Evolutionary conservation across 768 basidiomycete species (phyloP), one percentile per base, ranked within the genome.

Genomic region (Steccherinum ochraceum): DNA sequence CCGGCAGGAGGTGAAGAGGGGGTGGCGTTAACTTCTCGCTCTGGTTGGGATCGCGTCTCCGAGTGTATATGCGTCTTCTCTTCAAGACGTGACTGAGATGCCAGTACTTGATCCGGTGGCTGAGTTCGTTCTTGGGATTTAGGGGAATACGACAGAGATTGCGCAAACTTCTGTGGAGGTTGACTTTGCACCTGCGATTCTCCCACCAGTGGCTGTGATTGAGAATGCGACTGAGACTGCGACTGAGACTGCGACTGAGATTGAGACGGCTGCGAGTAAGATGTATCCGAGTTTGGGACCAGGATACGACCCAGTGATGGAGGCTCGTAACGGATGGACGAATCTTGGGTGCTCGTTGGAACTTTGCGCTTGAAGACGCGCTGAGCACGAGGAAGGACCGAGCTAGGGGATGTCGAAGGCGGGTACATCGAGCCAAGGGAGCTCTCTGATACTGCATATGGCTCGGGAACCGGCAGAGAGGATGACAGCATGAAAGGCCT

Each of bases 181-280:
- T 39, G 24, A 23, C 13, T n/a, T 46, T 46, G 21, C 7, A 5
- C 12, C 24, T 11, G 21, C 13, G 21, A 10, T 7, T 5, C 42
- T n/a, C n/a, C n/a, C n/a, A n/a, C 18, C 18, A 18, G 42, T 7
- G n/a, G n/a, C 21, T 23, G 10, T 11, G 21, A 19, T 12, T 23
- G 16, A 10, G 13, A 16, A 11, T 45, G 43, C 12, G 21, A 23
- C 11, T 45, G 43, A 20, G 43, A 23, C 20, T 24, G 45, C 16
- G 25, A 27, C 23, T 24, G 45, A 19, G 44, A 24, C 26, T 62
- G 60, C 30, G 69, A 61, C 45, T 58, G 58, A 20, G 72, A 67
- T 52, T 64, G 67, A 3, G 64, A 46, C 42, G 41, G 25, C 41
- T 47, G 42, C 24, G 47, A 24, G 7, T 27, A 47, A 11, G 40